Percentiles rank a stretch among this genome's conserved stretches.
phyloP scores from a whole-genome alignment of 2,329 filamentous ascomycete species.

The Arthrobotrys musiformis region DNA sequence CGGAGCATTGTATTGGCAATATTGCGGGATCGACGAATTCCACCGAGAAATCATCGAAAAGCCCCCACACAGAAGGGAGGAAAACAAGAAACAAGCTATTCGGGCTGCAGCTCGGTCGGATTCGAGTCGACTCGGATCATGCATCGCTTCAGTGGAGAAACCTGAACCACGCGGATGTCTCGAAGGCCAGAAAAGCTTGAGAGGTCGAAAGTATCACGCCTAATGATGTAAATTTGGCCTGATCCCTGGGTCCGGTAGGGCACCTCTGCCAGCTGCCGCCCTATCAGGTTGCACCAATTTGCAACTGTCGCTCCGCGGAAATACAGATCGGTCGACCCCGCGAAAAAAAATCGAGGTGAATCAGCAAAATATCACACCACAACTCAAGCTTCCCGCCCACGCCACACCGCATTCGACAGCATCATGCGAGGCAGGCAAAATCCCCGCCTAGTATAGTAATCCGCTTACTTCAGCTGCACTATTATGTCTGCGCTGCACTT shows the following conservation, averaged over 20 bases:
- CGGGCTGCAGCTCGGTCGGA: conserved; percentile 1
- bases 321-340: conserved; percentile 1
- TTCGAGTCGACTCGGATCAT: not conserved
- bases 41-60: not conserved
- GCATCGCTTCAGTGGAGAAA: not conserved
- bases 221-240: conserved; percentile 13
- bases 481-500: not conserved
- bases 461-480: conserved; percentile 28
- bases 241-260: not conserved
- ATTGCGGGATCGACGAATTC: not conserved
- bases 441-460: too few species aligned
- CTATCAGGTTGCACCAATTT: conserved; percentile 25
- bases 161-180: conserved; percentile 7
- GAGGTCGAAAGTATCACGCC: conserved; percentile 12
- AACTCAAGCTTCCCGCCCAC: conserved; percentile 19
- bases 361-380: conserved; percentile 48
- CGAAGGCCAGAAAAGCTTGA: not conserved
- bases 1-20: not conserved
- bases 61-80: not conserved
- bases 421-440: conserved; percentile 13
- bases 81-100: conserved; percentile 7
- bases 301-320: conserved; percentile 38
- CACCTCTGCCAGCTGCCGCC: not conserved
- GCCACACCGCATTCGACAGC: conserved; percentile 25
- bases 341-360: conserved; percentile 6